Evolutionary conservation across 129 eudicot species (phyloP).

Genomic region (Cynara cardunculus): DNA sequence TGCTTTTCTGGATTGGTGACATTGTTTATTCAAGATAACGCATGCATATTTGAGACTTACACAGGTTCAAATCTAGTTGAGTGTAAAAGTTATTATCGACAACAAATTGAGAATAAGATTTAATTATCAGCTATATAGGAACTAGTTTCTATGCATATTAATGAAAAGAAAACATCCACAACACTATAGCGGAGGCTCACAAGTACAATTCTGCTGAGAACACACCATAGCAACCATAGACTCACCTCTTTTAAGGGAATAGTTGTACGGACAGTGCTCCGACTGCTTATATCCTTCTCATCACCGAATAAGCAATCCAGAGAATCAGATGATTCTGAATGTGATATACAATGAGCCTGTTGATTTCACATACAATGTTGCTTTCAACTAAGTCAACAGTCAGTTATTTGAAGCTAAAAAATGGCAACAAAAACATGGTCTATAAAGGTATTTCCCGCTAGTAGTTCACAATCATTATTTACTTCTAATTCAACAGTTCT

Average conservation of each 20-base stretch:
- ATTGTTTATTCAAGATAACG: background rate
- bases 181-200: background rate
- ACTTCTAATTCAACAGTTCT: background rate
- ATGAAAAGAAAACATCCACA: background rate
- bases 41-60: background rate
- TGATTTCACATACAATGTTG: conserved; percentile 13
- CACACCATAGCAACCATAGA: background rate
- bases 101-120: background rate
- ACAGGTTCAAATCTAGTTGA: background rate
- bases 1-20: background rate
- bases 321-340: conserved; percentile 68
- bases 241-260: conserved; percentile 54
- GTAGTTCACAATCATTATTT: background rate
- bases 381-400: background rate
- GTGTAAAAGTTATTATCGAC: background rate
- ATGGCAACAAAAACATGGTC: conserved; percentile 6
- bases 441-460: background rate
- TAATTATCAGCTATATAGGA: background rate
- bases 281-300: conserved; percentile 37
- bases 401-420: conserved; percentile 11
- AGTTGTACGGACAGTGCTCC: conserved; percentile 17
- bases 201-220: background rate
- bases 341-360: conserved; percentile 56
- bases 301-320: conserved; percentile 64
- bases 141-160: background rate